Evolutionary conservation across 2,329 filamentous ascomycete genomes (phyloP).

Genomic region (Lecanoromycetidae sp.): DNA sequence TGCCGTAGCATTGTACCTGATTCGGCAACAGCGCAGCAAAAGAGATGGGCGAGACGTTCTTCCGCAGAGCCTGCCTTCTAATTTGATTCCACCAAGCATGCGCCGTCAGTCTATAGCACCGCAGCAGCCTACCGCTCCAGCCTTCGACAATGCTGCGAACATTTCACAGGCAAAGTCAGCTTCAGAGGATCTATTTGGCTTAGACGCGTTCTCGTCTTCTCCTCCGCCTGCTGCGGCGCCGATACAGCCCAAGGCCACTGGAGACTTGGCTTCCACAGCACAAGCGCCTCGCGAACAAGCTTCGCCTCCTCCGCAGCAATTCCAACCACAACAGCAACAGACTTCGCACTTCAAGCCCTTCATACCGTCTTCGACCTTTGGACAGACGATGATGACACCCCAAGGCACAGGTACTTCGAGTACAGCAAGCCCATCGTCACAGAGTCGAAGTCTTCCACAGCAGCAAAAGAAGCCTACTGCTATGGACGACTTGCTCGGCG

Average conservation of each 20-base stretch:
- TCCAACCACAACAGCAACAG: conserved; percentile 25
- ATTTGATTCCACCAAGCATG: conserved; percentile 76
- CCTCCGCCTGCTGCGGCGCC: conserved; percentile 39
- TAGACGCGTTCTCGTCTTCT: conserved; percentile 58
- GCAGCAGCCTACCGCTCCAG: conserved; percentile 32
- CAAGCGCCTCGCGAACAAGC: conserved; percentile 40
- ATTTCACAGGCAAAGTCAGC: conserved; percentile 58
- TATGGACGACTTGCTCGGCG: conserved; percentile 78
- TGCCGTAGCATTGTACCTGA: conserved; percentile 93
- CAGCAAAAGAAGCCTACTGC: conserved; percentile 36
- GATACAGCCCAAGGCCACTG: conserved; percentile 31
- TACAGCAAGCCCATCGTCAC: conserved; percentile 18
- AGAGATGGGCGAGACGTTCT: conserved; percentile 49
- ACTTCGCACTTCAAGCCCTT: conserved; percentile 66
- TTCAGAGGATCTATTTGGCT: conserved; percentile 83
- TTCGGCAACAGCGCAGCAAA: conserved; percentile 73
- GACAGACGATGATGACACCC: conserved; percentile 58
- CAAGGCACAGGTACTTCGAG: conserved; percentile 59
- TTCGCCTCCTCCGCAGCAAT: conserved; percentile 33
- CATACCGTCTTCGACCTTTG: conserved; percentile 82
- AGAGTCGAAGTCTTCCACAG: conserved; percentile 20
- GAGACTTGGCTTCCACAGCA: conserved; percentile 16
- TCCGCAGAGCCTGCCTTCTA: conserved; percentile 65
- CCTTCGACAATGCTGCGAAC: conserved; percentile 33
- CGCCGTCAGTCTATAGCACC: conserved; percentile 41